Evolutionary conservation across 768 basidiomycete species (phyloP).

Genomic region (Phlegmacium glaucopus): DNA sequence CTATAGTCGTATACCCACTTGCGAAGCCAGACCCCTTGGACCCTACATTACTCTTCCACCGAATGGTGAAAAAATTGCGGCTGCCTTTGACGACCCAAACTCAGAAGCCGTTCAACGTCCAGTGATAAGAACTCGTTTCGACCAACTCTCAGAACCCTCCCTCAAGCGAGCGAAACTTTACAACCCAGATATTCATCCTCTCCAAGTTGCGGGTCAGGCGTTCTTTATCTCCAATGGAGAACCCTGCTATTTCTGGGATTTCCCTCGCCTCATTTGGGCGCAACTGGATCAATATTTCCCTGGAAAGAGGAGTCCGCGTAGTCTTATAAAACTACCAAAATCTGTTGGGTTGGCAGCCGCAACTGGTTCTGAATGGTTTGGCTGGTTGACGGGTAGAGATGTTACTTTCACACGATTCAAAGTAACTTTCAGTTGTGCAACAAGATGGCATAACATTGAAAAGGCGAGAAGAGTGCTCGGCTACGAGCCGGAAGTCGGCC

Average conservation of each 20-base stretch:
- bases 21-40: slow-evolving; percentile 76
- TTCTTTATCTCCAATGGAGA: slow-evolving; percentile 99
- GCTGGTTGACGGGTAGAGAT: slow-evolving; percentile 71
- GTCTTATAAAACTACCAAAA: slow-evolving; percentile 50
- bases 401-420: slow-evolving; percentile 85
- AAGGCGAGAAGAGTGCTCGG: slow-evolving; percentile 88
- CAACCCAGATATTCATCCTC: slow-evolving; percentile 45
- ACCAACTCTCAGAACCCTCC: slow-evolving; percentile 63
- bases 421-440: slow-evolving; percentile 75
- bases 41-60: slow-evolving; percentile 66
- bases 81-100: slow-evolving; percentile 49
- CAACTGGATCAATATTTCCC: slow-evolving; percentile 59
- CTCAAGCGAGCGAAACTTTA: slow-evolving; percentile 49
- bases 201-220: slow-evolving; percentile 86
- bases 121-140: slow-evolving; percentile 76
- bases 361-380: slow-evolving; percentile 67
- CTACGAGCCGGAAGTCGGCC: slow-evolving; percentile 87
- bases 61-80: slow-evolving; percentile 54
- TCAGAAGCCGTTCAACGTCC: slow-evolving; percentile 43
- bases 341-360: slow-evolving; percentile 70
- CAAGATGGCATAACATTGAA: slow-evolving; percentile 92
- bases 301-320: slow-evolving; percentile 41
- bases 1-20: slow-evolving; percentile 70
- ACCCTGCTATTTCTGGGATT: slow-evolving; percentile 96
- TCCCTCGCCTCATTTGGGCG: slow-evolving; percentile 77